Base-by-base conservation (phyloP, 305 asterid genomes). In the Fraxinus baroniana region DNA sequence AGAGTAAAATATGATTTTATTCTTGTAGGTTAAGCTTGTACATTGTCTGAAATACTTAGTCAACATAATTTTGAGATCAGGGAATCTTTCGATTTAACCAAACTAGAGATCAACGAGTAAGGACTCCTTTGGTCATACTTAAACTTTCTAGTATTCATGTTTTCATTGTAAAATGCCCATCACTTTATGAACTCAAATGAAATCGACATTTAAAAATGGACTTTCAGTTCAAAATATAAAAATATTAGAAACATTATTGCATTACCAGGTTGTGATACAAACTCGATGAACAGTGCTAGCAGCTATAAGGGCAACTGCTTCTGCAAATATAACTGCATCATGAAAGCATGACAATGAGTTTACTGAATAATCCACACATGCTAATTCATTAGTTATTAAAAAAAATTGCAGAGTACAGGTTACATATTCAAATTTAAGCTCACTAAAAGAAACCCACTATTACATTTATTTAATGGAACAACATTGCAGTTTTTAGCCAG, bases 261-360 rank as follows among this genome's bases (percentile, higher is more conserved):
- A 83, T 74, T 95, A 95, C 98, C 98, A 95, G 83, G 98, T 95
- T 52, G 98, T 95, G 90, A 95, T 92, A 86, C 98, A 93, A 88
- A 94, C 98, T 86, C 98, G 95, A 83, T 94, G 98, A 83, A 94
- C 95, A 17, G 97, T 88, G 90, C 98, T 24, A 85, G 98, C 98
- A 78, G 98, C 98, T 85, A 91, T 87, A 44, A 94, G 91, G 18
- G 98, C 98, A 85, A 93, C 94, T 8, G 74, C 86, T 87, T 93
- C 97, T n/a, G 97, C 97, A 84, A 90, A 64, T 81, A 93, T 90
- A 83, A 95, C 98, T 95, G 94, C 84, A 85, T 72, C 80, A 85
- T 26, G 70, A 71, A 86, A 82, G 76, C 26, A 81, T 72, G 33
- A 83, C 49, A 2, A 62, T 72, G 64, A 80, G 80, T 74, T 68